A percentile compares a stretch with the other conserved stretches of the same genome.
These are phyloP conservation scores for Epipyxis sp. DNA, from an alignment of 108 stramenopile genomes.

Conservation along the genomic window DNA sequence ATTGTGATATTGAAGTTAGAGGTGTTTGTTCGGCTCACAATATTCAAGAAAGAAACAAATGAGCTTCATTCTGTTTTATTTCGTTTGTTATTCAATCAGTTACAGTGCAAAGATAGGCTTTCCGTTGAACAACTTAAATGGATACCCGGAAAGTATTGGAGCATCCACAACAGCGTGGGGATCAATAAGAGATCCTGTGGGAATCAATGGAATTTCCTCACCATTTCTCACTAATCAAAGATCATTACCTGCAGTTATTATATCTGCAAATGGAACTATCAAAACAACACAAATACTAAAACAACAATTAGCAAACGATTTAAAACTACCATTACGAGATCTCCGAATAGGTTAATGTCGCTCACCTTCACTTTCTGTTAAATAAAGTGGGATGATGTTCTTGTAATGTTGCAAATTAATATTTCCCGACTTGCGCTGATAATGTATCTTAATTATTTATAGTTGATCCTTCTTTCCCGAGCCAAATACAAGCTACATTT, in stretches of 20 bases:
- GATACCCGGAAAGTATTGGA: no score
- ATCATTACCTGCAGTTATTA: constrained; percentile 28
- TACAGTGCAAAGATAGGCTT: no score
- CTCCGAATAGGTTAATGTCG: constrained; percentile 41
- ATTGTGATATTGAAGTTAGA: no score
- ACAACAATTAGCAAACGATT: constrained; percentile 45
- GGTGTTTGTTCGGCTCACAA: no score
- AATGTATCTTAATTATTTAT: no score
- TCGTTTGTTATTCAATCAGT: no score
- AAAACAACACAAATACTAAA: constrained; percentile 36
- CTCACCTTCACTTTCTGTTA: constrained; percentile 40
- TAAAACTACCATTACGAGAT: constrained; percentile 43
- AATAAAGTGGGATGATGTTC: not conserved
- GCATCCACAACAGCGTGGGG: no score
- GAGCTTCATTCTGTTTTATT: no score
- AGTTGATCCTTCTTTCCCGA: constrained; percentile 39
- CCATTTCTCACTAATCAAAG: not conserved
- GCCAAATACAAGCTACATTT: constrained; percentile 40
- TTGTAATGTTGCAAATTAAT: not conserved
- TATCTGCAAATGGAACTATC: not conserved
- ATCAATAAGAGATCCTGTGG: no score
- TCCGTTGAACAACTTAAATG: no score
- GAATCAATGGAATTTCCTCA: no score
- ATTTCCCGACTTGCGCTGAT: constrained; percentile 28
- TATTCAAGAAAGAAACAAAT: no score